A percentile compares a stretch with the other conserved stretches of the same genome.
phyloP scores from a whole-genome alignment of 192 early-diverging fungal genomes.

The Podila clonocystis region DNA sequence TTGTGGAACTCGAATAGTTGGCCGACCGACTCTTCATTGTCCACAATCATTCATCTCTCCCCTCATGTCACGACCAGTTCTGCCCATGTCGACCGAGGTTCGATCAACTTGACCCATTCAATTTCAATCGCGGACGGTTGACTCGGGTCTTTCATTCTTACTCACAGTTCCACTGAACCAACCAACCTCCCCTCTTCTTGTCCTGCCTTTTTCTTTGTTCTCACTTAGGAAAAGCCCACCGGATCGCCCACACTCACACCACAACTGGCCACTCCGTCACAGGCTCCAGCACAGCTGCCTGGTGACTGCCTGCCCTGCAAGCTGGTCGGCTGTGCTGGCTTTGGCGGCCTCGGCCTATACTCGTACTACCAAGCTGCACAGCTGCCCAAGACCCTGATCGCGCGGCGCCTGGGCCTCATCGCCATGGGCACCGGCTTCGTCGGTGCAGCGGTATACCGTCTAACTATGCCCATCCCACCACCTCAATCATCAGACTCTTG shows the following conservation, averaged over 20 bases:
- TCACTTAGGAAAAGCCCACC: not conserved
- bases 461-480: constrained; percentile 31
- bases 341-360: constrained; percentile 40
- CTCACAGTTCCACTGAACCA: not conserved
- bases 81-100: constrained; percentile 27
- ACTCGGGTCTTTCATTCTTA: not conserved
- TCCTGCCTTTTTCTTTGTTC: not conserved
- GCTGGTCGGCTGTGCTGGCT: constrained; percentile 31
- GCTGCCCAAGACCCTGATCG: constrained; percentile 30
- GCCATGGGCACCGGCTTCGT: constrained; percentile 44
- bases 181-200: not conserved
- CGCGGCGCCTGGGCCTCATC: constrained; percentile 24
- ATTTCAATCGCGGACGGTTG: not conserved
- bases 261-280: not conserved
- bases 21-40: not conserved
- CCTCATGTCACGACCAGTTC: constrained; percentile 6
- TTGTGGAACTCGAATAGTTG: not conserved
- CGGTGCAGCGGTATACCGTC: constrained; percentile 33
- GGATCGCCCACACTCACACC: not conserved
- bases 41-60: not conserved
- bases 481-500: not conserved
- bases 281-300: constrained; percentile 10
- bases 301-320: constrained; percentile 45
- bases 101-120: not conserved
- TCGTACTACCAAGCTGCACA: constrained; percentile 45